Evolutionary conservation across 352 stramenopile genomes (phyloP).

Genomic region (Pythium vanterpoolii): DNA sequence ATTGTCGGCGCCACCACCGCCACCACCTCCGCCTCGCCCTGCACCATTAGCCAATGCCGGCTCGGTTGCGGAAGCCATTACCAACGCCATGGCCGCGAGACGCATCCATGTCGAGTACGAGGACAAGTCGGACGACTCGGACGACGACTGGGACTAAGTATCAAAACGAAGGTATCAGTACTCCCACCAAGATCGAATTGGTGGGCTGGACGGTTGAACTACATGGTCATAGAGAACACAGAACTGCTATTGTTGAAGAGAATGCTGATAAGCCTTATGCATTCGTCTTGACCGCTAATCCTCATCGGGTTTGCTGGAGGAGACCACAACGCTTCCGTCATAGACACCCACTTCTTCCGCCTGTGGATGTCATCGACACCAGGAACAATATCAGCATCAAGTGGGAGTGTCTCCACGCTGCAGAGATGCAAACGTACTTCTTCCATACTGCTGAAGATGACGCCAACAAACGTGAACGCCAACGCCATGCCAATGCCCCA

Average conservation of each 20-base stretch:
- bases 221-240: neutral
- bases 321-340: neutral
- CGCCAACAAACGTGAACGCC: constrained; percentile 65
- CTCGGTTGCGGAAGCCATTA: constrained; percentile 78
- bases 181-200: constrained; percentile 1
- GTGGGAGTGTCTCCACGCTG: no score
- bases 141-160: constrained; percentile 76
- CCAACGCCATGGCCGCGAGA: constrained; percentile 73
- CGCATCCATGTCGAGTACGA: constrained; percentile 84
- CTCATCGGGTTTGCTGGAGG: neutral
- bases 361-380: neutral
- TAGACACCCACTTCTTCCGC: neutral
- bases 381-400: neutral
- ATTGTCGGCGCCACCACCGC: constrained; percentile 15
- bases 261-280: neutral
- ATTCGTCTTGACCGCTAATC: neutral
- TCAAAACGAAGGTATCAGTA: neutral
- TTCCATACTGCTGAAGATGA: constrained; percentile 68
- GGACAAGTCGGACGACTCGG: constrained; percentile 66
- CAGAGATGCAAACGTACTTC: constrained; percentile 29
- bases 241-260: neutral
- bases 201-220: neutral
- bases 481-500: constrained; percentile 78
- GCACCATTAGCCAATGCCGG: constrained; percentile 35
- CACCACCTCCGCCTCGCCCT: constrained; percentile 24